These are phyloP conservation scores for Nannochloropsis gaditana DNA, from an alignment of 108 stramenopile species.

Conservation along the genomic window DNA sequence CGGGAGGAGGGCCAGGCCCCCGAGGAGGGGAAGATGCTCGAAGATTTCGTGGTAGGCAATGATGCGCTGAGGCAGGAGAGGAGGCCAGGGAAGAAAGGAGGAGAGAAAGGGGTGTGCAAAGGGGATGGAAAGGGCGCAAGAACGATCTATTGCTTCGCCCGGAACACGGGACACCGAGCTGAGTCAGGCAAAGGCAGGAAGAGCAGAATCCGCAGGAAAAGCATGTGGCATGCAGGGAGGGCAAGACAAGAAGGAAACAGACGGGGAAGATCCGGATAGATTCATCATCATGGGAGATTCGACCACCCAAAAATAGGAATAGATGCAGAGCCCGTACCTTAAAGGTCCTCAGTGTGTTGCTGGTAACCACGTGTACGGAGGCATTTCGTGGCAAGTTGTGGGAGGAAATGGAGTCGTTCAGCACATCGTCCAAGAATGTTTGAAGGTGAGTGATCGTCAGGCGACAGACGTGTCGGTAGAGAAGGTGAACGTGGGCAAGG, in stretches of 20 bases:
- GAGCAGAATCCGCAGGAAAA: not conserved
- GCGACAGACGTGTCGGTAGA: not conserved
- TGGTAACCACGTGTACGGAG: conserved; percentile 36
- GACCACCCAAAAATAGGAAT: too few relatives aligned
- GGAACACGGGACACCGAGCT: not conserved
- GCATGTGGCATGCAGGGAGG: not conserved
- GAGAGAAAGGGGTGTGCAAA: not conserved
- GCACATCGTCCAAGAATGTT: conserved; percentile 29
- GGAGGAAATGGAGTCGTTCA: conserved; percentile 23
- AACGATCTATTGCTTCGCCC: not conserved
- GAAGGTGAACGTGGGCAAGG: not conserved
- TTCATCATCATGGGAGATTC: too few relatives aligned
- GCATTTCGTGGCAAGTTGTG: conserved; percentile 31
- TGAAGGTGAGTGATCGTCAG: not conserved
- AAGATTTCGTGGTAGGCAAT: conserved; percentile 34
- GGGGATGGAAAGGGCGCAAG: not conserved
- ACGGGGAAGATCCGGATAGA: not conserved
- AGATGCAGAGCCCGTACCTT: not conserved
- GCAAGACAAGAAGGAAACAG: not conserved
- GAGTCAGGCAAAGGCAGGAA: not conserved
- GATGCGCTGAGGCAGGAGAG: conserved; percentile 27
- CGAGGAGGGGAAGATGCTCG: conserved; percentile 25
- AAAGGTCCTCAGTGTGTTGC: conserved; percentile 35
- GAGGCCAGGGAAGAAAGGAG: not conserved
- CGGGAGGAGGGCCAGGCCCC: conserved; percentile 26